Percentiles rank a stretch among this genome's conserved stretches.
Conservation (phyloP, 257 asterid species). For the Nicotiana obtusifolia region DNA sequence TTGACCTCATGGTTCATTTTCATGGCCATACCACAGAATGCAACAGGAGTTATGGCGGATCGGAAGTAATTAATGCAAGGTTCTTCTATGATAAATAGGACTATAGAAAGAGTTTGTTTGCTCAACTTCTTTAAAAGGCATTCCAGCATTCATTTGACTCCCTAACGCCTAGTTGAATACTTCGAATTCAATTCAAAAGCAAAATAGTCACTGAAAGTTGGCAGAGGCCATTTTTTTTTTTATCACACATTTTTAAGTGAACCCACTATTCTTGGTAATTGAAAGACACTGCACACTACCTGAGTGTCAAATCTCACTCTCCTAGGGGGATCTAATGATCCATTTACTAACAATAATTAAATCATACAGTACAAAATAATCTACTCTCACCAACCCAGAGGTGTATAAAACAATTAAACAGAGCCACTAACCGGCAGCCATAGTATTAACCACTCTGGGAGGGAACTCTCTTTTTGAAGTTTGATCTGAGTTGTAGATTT, state of each 20-base stretch:
- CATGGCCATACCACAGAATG: background rate
- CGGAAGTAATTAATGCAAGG: background rate
- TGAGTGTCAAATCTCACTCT: conserved; percentile 4
- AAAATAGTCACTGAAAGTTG: background rate
- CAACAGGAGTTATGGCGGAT: background rate
- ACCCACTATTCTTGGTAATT: conserved; percentile 28
- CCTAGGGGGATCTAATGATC: conserved; percentile 4
- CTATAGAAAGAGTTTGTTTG: conserved; percentile 12
- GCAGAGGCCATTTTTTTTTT: background rate
- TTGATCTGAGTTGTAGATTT: background rate
- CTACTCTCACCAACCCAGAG: background rate
- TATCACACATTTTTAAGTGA: background rate
- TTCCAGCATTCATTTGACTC: conserved; percentile 17
- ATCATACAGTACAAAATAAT: background rate
- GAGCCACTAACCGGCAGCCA: background rate
- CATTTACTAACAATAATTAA: background rate
- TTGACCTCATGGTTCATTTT: background rate
- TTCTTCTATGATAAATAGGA: conserved; percentile 6
- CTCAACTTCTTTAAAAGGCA: conserved; percentile 22
- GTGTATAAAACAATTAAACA: background rate
- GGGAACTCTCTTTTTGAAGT: background rate
- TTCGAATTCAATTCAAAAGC: background rate
- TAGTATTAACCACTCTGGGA: background rate
- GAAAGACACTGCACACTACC: conserved; percentile 16
- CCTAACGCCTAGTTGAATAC: background rate